Evolutionary conservation across 176 grass and related monocot species (phyloP).

Genomic region (Triticum urartu): DNA sequence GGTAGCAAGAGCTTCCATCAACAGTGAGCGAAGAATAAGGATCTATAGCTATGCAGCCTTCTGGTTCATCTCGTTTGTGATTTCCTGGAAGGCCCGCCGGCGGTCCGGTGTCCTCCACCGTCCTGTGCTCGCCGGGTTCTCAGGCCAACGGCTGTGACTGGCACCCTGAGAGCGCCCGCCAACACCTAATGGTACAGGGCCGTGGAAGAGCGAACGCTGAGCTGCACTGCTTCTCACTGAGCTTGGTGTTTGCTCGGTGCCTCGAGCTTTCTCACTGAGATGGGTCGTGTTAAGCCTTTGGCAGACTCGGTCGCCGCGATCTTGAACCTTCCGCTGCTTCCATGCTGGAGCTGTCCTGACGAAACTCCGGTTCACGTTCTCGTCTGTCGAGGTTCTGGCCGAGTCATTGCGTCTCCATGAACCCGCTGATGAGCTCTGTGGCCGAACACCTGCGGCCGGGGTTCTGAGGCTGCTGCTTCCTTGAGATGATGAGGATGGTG

Average conservation of each 20-base stretch:
- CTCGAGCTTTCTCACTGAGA: conserved; percentile 32
- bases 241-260: conserved; percentile 10
- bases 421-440: conserved; percentile 25
- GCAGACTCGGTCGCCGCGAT: background rate
- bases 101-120: conserved; percentile 10
- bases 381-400: conserved; percentile 5
- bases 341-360: conserved; percentile 40
- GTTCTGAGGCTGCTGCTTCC: conserved; percentile 27
- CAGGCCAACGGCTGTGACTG: conserved; percentile 14
- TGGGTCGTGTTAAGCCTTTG: conserved; percentile 25
- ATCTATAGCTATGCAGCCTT: conserved; percentile 22
- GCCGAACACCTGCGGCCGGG: background rate
- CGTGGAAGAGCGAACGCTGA: conserved; percentile 40
- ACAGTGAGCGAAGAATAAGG: background rate
- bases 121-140: conserved; percentile 9
- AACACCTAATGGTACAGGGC: background rate
- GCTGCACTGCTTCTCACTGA: conserved; percentile 33
- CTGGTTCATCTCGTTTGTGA: conserved; percentile 38
- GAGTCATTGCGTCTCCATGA: conserved; percentile 16
- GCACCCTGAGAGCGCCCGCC: conserved; percentile 5
- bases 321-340: conserved; percentile 40
- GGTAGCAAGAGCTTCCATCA: background rate
- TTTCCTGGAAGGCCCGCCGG: conserved; percentile 52
- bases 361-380: conserved; percentile 31
- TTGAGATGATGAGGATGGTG: conserved; percentile 20